phyloP scores from a whole-genome alignment of 129 eudicot species.

The Tanacetum coccineum region DNA sequence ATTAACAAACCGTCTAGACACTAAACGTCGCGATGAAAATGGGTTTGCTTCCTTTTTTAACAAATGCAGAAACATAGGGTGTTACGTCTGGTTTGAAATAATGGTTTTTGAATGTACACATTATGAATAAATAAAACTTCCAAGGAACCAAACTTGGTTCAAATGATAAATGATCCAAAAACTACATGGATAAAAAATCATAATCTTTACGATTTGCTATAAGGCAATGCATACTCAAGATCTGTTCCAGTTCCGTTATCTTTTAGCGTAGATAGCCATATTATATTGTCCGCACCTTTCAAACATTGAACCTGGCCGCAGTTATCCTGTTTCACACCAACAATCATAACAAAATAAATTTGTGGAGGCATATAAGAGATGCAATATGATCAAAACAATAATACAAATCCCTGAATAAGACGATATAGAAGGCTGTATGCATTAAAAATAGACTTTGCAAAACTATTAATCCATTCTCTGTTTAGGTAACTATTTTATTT shows the following conservation, averaged over 20 bases:
- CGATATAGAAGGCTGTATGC: too few relatives aligned
- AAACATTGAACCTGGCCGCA: slow-evolving; percentile 8
- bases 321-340: slow-evolving; percentile 21
- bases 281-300: slow-evolving; percentile 12
- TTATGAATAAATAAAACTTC: slow-evolving; percentile 31
- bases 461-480: too few relatives aligned
- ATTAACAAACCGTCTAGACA: slow-evolving; percentile 35
- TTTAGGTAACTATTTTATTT: too few relatives aligned
- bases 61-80: slow-evolving; percentile 5
- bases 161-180: not conserved
- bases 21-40: not conserved
- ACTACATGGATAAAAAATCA: not conserved
- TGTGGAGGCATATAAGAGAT: not conserved
- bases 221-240: not conserved
- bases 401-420: too few relatives aligned
- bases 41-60: not conserved
- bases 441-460: too few relatives aligned
- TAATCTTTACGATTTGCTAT: too few relatives aligned
- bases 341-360: not conserved
- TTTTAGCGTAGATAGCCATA: not conserved
- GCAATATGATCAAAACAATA: too few relatives aligned
- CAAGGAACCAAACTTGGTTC: slow-evolving; percentile 23
- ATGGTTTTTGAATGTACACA: slow-evolving; percentile 25
- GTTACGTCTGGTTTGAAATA: slow-evolving; percentile 21
- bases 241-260: not conserved